Evolutionary conservation across 768 basidiomycete species (phyloP).

Genomic region (Crassisporium funariophilum): DNA sequence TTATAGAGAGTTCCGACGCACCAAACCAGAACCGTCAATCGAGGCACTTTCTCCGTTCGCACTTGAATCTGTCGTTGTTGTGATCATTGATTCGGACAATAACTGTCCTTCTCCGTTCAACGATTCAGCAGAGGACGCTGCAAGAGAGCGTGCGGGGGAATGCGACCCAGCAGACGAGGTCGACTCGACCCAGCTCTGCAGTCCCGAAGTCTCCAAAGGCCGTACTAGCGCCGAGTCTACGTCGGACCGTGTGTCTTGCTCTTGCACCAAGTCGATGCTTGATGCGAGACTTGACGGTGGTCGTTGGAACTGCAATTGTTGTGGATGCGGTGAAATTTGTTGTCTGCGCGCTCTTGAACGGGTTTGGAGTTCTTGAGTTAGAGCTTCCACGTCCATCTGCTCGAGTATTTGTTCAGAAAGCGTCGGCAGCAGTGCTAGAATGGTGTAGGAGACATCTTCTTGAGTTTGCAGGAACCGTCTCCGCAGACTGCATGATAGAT

Average conservation of each 20-base stretch:
- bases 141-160: constrained; percentile 7
- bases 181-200: constrained; percentile 41
- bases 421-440: constrained; percentile 69
- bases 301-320: neutral
- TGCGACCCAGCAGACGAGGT: constrained; percentile 13
- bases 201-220: constrained; percentile 15
- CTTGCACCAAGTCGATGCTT: constrained; percentile 16
- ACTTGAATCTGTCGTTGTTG: constrained; percentile 33
- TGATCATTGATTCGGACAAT: constrained; percentile 45
- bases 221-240: constrained; percentile 8
- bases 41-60: constrained; percentile 18
- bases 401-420: constrained; percentile 65
- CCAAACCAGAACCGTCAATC: constrained; percentile 11
- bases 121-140: constrained; percentile 23
- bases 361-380: constrained; percentile 56
- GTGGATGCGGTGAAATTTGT: constrained; percentile 2
- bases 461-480: constrained; percentile 76
- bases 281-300: constrained; percentile 27
- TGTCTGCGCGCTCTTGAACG: constrained; percentile 31
- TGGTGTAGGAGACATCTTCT: constrained; percentile 75
- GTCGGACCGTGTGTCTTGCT: constrained; percentile 18
- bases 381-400: constrained; percentile 75
- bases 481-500: constrained; percentile 51
- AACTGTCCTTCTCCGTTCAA: constrained; percentile 22
- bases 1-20: neutral